Percentiles rank a stretch among this genome's conserved stretches.
These are phyloP conservation scores for Pseudogymnoascus sp. DNA, from an alignment of 2,329 filamentous ascomycete genomes.

Conservation along the genomic window DNA sequence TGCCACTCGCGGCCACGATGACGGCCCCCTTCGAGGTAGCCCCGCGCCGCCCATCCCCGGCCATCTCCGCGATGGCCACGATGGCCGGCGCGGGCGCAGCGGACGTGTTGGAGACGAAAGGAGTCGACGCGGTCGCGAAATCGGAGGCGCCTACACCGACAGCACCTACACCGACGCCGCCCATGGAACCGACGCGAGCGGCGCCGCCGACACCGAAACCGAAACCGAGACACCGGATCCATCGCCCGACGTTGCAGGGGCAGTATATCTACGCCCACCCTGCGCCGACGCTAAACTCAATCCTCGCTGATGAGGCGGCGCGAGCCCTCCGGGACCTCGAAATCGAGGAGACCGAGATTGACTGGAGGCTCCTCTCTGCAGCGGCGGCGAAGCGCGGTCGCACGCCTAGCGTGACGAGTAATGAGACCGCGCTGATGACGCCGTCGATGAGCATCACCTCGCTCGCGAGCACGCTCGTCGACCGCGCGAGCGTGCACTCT, in stretches of 20 bases:
- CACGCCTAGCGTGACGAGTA: not conserved
- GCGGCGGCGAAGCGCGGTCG: not conserved
- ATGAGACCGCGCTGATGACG: not conserved
- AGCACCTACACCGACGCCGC: not conserved
- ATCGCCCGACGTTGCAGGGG: not conserved
- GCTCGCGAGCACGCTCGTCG: constrained; percentile 1
- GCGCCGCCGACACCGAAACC: not conserved
- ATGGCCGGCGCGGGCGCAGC: not conserved
- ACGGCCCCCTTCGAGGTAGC: not conserved
- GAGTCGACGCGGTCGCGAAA: not conserved
- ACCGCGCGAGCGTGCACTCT: not conserved
- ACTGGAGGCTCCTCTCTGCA: not conserved
- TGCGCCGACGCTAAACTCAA: not conserved
- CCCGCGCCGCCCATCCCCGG: not conserved
- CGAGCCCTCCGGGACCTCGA: not conserved
- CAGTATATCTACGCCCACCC: constrained; percentile 1
- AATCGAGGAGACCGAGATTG: not conserved
- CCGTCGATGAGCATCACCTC: not conserved
- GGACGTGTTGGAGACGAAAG: not conserved
- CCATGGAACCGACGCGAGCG: not conserved
- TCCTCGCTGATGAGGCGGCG: not conserved
- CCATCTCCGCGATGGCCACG: not conserved
- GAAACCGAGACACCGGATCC: not conserved
- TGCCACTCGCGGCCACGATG: not conserved
- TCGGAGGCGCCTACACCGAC: not conserved